These are phyloP conservation scores for Metschnikowia henanensis DNA, from an alignment of 805 yeast species.

Conservation along the genomic window DNA sequence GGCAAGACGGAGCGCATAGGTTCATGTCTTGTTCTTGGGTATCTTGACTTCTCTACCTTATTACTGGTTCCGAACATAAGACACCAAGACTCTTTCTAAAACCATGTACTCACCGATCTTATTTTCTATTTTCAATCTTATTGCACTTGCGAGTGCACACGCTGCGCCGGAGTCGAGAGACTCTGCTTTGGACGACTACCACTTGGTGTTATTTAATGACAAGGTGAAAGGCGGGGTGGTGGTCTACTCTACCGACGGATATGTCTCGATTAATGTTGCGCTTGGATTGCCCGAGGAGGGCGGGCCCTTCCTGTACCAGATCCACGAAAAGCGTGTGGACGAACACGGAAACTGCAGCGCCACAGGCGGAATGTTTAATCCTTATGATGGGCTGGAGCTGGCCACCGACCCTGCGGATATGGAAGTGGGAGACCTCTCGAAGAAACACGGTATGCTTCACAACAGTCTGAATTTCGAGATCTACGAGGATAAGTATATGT, in stretches of 20 bases:
- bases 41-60: too few relatives aligned
- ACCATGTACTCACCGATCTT: neutral
- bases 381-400: slow-evolving; percentile 49
- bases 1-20: too few relatives aligned
- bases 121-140: neutral
- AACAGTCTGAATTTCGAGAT: slow-evolving; percentile 64
- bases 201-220: neutral
- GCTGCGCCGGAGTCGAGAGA: neutral
- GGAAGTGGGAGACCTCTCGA: slow-evolving; percentile 73
- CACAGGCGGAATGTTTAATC: slow-evolving; percentile 59
- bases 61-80: too few relatives aligned
- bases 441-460: slow-evolving; percentile 71
- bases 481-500: slow-evolving; percentile 63
- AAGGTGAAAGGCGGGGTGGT: neutral
- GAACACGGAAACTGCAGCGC: slow-evolving; percentile 47
- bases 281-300: slow-evolving; percentile 64
- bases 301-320: slow-evolving; percentile 69
- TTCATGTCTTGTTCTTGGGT: too few relatives aligned
- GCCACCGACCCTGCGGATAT: slow-evolving; percentile 54
- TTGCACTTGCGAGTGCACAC: neutral
- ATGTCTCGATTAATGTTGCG: slow-evolving; percentile 64
- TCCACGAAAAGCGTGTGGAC: slow-evolving; percentile 59
- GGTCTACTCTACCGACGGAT: slow-evolving; percentile 32
- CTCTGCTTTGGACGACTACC: neutral
- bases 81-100: too few relatives aligned